Conservation (phyloP, 2,329 filamentous ascomycete species). For the Talaromyces albobiverticillius region DNA sequence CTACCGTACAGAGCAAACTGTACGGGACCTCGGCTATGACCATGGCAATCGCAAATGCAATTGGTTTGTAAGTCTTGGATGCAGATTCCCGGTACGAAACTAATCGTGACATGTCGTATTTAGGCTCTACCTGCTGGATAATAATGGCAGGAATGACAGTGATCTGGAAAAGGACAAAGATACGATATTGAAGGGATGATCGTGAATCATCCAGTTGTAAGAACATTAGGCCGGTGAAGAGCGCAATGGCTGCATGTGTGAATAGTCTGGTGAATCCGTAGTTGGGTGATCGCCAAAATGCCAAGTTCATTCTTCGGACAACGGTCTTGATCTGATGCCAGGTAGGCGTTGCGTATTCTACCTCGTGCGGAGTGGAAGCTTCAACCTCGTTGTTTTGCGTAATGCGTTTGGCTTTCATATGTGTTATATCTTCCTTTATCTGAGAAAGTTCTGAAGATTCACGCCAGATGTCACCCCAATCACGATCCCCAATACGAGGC, state of each 20-base stretch:
- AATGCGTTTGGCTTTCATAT: conserved; percentile 62
- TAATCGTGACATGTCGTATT: conserved; percentile 74
- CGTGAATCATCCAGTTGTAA: conserved; percentile 74
- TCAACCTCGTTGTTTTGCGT: conserved; percentile 40
- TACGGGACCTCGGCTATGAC: conserved; percentile 84
- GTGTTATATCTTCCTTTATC: conserved; percentile 63
- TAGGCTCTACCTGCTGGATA: conserved; percentile 78
- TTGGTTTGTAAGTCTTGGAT: conserved; percentile 79
- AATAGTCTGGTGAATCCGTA: conserved; percentile 87
- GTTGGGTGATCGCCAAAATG: conserved; percentile 83
- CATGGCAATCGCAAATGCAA: conserved; percentile 74
- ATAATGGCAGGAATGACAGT: conserved; percentile 78
- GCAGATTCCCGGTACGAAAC: conserved; percentile 85
- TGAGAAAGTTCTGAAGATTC: conserved; percentile 68
- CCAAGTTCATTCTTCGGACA: conserved; percentile 67
- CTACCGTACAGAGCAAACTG: conserved; percentile 72
- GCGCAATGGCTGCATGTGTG: conserved; percentile 74
- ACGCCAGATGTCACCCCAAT: conserved; percentile 79
- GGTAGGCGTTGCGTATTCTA: conserved; percentile 79
- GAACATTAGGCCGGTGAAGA: conserved; percentile 77
- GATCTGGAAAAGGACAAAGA: conserved; percentile 89
- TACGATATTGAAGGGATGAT: conserved; percentile 74
- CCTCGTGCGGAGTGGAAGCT: conserved; percentile 52
- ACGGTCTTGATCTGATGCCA: conserved; percentile 77
- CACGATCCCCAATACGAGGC: conserved; percentile 67